Evolutionary conservation across 2,329 filamentous ascomycete genomes (phyloP).

Genomic region (Phialemoniopsis sp.): DNA sequence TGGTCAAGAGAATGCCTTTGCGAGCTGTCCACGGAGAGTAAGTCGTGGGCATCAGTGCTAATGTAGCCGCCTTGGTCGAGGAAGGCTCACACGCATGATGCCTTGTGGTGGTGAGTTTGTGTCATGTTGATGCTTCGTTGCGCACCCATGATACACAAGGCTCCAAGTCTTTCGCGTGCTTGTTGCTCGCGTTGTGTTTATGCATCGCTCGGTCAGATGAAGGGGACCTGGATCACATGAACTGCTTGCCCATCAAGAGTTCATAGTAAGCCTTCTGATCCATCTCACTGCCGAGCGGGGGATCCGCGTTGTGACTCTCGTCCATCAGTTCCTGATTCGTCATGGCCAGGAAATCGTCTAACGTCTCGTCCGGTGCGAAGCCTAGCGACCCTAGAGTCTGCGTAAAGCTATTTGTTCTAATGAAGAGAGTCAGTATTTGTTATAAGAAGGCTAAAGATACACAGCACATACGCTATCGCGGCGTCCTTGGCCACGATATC

Average conservation of each 20-base stretch:
- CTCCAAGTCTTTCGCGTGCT: no score
- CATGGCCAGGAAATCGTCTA: constrained; percentile 30
- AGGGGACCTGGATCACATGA: constrained; percentile 4
- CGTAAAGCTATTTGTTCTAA: constrained; percentile 24
- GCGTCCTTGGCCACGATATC: constrained; percentile 30
- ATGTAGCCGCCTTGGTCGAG: no score
- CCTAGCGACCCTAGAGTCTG: constrained; percentile 29
- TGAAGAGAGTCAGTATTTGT: not conserved
- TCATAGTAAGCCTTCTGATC: constrained; percentile 32
- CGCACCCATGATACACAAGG: no score
- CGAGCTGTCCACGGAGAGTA: no score
- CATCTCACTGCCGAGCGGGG: constrained; percentile 22
- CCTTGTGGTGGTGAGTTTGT: no score
- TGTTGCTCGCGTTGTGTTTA: no score
- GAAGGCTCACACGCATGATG: no score
- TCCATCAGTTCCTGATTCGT: constrained; percentile 26
- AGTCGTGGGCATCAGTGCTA: no score
- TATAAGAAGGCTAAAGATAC: not conserved
- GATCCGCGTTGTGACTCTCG: constrained; percentile 16
- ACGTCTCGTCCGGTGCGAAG: constrained; percentile 28
- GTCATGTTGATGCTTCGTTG: no score
- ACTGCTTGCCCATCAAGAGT: constrained; percentile 25
- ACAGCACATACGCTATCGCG: constrained; percentile 21
- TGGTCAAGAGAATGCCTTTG: no score
- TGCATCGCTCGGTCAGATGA: no score